These are phyloP conservation scores for Apophysomyces ossiformis DNA, from an alignment of 371 early-diverging fungal genomes.

Conservation along the genomic window DNA sequence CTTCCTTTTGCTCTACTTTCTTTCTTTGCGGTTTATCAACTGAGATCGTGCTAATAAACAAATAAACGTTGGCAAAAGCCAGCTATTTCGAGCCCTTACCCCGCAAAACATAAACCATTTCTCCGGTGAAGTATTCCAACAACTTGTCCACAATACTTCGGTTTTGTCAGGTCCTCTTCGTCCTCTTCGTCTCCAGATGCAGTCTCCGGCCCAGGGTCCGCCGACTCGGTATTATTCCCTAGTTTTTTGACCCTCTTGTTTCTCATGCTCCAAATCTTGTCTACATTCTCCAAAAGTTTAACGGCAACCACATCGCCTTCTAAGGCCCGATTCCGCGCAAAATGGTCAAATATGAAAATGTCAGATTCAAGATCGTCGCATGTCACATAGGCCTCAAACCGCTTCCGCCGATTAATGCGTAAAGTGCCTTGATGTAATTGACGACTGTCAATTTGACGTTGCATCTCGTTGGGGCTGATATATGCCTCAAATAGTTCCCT, in stretches of 20 bases:
- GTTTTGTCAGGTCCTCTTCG: constrained; percentile 38
- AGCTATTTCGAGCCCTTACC: constrained; percentile 16
- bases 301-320: constrained; percentile 78
- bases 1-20: neutral
- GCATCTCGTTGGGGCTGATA: constrained; percentile 25
- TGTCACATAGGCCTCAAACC: constrained; percentile 73
- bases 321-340: constrained; percentile 76
- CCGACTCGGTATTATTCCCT: constrained; percentile 20
- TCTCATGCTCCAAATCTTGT: constrained; percentile 40
- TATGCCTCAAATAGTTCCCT: constrained; percentile 25
- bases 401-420: constrained; percentile 69
- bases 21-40: constrained; percentile 3
- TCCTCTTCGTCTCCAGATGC: constrained; percentile 20
- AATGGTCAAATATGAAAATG: constrained; percentile 62
- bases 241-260: constrained; percentile 22
- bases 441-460: constrained; percentile 19
- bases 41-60: constrained; percentile 14
- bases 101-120: constrained; percentile 18
- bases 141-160: constrained; percentile 60
- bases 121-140: constrained; percentile 60
- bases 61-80: neutral
- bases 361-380: constrained; percentile 43
- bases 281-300: constrained; percentile 51
- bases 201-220: constrained; percentile 9
- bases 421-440: constrained; percentile 51